A percentile compares a stretch with the other conserved stretches of the same genome.
Evolutionary conservation across 106 monocot species (phyloP).

Genomic region (Dendrobium huoshanense): DNA sequence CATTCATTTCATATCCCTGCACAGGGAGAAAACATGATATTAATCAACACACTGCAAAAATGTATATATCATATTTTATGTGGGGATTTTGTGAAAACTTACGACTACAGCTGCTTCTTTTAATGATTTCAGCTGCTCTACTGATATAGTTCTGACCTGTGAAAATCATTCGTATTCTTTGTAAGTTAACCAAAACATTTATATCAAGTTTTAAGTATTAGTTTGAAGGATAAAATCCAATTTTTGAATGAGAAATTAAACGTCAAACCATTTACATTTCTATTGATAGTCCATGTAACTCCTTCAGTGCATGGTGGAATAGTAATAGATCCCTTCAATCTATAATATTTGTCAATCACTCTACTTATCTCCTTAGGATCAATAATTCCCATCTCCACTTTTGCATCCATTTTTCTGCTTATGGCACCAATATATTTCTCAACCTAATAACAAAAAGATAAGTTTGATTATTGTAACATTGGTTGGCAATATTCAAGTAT

Average conservation of each 20-base stretch:
- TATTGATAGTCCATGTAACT: background rate
- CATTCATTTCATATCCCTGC: no score
- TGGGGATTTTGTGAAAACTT: background rate
- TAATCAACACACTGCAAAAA: no score
- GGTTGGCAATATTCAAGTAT: no score
- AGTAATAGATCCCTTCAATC: background rate
- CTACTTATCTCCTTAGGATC: background rate
- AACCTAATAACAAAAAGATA: no score
- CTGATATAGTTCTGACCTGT: background rate
- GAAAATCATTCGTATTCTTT: no score
- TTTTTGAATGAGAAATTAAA: background rate
- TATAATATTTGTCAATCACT: background rate
- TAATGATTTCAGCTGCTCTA: background rate
- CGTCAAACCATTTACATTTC: background rate
- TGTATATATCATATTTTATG: background rate
- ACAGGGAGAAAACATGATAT: no score
- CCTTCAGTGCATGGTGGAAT: background rate
- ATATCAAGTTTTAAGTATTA: background rate
- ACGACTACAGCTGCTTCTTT: background rate
- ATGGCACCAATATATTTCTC: background rate
- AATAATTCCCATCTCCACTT: background rate
- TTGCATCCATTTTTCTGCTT: background rate
- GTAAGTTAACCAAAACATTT: background rate
- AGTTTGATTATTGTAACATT: no score
- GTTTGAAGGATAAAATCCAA: background rate